Evolutionary conservation across 1,139 yeast genomes (phyloP), one percentile per base, ranked within the genome.

Genomic region (Diutina rugosa): DNA sequence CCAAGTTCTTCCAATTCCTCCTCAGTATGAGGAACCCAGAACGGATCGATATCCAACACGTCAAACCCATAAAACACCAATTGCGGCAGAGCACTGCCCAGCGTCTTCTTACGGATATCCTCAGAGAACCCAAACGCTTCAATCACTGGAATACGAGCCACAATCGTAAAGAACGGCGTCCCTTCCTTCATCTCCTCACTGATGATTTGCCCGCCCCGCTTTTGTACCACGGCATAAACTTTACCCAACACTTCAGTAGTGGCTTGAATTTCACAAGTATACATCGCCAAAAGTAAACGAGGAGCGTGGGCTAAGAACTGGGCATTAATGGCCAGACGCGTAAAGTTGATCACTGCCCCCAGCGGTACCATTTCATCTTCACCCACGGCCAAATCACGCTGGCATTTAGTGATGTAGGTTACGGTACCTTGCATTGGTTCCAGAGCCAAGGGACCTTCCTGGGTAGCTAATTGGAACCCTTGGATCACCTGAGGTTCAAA

Each of bases 1-100:
- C 99, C 99, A 55, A 89, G 74, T 59, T 90, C 96, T 67, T 93
- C 99, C 55, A 93, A 72, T 67, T 95, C 99, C 68, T 90, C 98
- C 64, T 89, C 97, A 0, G 99, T 95, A 6, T 93, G 89, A n/a
- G 99, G 99, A 12, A 93, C 96, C 99, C 99, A 95, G 76, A 87
- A 95, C 48, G 99, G 99, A 72, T 95, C 98, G 62, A 87, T 81
- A 60, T 90, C 96, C 56, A 91, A 79, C 61, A 85, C 74, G 64
- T 90, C 95, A 68, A 80, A 95, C 1, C 99, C 99, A 54, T 87
- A 81, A 65, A 93, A 93, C 6, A 91, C 89, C 58, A 95, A 76
- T 69, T 93, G 99, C 0, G 99, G 99, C 65, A 90, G 87, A 3
- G 99, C 99, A 5, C 97, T 96, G 57, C 99, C 99, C 0, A 97